A percentile compares a stretch with the other conserved stretches of the same genome.
Evolutionary conservation across 2,329 filamentous ascomycete species (phyloP).

Genomic region (Cladophialophora psammophila): DNA sequence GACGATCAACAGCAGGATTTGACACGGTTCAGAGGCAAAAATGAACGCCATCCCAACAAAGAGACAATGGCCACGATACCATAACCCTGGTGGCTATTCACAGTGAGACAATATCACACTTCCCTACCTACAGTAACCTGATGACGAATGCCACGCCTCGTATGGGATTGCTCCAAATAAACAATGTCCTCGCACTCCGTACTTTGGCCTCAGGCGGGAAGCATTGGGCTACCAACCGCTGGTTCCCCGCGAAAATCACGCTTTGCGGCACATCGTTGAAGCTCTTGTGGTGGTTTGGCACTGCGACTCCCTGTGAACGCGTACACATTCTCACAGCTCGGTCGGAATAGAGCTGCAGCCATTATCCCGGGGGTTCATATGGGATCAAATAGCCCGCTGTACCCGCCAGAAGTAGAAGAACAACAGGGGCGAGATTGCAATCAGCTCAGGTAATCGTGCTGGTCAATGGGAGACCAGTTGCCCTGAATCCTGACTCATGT

Average conservation of each 20-base stretch:
- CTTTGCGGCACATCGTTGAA: background rate
- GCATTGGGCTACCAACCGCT: background rate
- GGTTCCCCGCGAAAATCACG: background rate
- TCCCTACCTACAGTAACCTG: background rate
- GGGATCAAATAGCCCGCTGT: slow-evolving; percentile 14
- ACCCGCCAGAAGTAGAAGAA: slow-evolving; percentile 9
- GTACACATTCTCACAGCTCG: background rate
- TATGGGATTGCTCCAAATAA: background rate
- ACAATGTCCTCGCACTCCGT: background rate
- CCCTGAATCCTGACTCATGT: slow-evolving; percentile 22
- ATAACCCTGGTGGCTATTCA: background rate
- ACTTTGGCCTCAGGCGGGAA: background rate
- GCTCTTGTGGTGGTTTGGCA: background rate
- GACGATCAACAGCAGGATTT: slow-evolving; percentile 1
- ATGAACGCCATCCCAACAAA: background rate
- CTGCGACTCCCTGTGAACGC: background rate
- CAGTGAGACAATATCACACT: background rate
- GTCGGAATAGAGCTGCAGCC: background rate
- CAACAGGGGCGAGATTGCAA: slow-evolving; percentile 19
- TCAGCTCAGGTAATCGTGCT: slow-evolving; percentile 26
- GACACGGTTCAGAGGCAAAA: background rate
- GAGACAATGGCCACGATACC: background rate
- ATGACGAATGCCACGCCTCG: background rate
- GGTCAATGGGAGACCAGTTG: slow-evolving; percentile 15
- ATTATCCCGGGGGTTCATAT: slow-evolving; percentile 11